These are phyloP conservation scores for Cyberlindnera lachancei DNA, from an alignment of 805 yeast genomes.

Conservation along the genomic window DNA sequence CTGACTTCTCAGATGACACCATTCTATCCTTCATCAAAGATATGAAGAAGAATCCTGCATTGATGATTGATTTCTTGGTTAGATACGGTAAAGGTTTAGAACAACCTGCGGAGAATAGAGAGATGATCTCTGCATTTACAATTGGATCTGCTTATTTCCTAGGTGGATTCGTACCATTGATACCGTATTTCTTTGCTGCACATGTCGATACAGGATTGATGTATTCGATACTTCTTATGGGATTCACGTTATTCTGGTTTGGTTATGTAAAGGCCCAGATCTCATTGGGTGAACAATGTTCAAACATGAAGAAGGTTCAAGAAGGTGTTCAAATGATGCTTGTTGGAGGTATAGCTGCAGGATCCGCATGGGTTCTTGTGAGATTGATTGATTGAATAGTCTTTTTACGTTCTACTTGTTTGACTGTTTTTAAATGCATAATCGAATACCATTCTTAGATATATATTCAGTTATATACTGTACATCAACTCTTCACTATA, in stretches of 20 bases:
- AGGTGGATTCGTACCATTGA: constrained; percentile 87
- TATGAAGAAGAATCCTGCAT: constrained; percentile 67
- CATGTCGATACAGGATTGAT: constrained; percentile 74
- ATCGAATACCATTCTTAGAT: too few relatives aligned
- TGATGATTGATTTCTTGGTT: constrained; percentile 79
- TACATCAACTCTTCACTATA: constrained; percentile 11
- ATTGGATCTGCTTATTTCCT: constrained; percentile 84
- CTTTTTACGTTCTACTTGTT: neutral
- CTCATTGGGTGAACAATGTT: constrained; percentile 74
- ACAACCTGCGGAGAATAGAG: constrained; percentile 91
- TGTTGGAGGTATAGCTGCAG: constrained; percentile 97
- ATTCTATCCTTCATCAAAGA: constrained; percentile 68
- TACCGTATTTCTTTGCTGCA: constrained; percentile 81
- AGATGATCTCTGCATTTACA: constrained; percentile 78
- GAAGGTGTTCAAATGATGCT: constrained; percentile 90
- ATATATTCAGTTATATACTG: too few relatives aligned
- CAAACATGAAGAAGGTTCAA: constrained; percentile 46
- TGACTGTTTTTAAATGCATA: neutral
- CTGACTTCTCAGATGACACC: constrained; percentile 56
- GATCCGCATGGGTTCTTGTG: constrained; percentile 92
- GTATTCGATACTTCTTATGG: constrained; percentile 73
- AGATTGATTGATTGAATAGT: constrained; percentile 52
- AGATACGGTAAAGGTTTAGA: constrained; percentile 89
- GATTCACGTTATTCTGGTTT: constrained; percentile 74
- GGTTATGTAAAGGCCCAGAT: constrained; percentile 82